Base-by-base conservation (phyloP, 805 yeast genomes). In the Lachancea sp. region DNA sequence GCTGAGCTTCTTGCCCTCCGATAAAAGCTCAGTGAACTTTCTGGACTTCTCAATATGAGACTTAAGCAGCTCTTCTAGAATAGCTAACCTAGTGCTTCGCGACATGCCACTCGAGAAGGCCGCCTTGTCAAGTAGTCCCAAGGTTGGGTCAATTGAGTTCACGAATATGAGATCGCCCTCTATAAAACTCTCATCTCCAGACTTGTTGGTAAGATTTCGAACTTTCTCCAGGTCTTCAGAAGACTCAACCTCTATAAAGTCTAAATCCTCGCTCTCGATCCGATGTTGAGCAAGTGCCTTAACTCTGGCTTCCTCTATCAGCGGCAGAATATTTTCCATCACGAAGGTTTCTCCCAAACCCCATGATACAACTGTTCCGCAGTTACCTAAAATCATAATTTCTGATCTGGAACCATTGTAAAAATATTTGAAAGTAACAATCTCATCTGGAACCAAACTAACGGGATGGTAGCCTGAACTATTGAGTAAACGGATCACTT, bases 71-170 rank as follows among this genome's bases (percentile, higher is more conserved):
- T 72, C 69, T 58, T 89, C 97, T 28, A 89, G 60, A 1, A 87
- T 78, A 0, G 95, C 88, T 32, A 89, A 67, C 55, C 92, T 75
- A 0, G 97, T 88, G 2, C 95, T 84, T 50, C 96, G 65, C 0
- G 96, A 81, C 23, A 89, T 65, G 0, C 96, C 96, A 40, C 85
- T 80, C 2, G 95, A 81, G 60, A 88, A 88, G 0, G 96, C 96
- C 8, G 88, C 83, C 64, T 82, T 86, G 54, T 87, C 95, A 28
- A 84, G 63, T 25, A 81, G 52, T 28, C 74, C 69, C 45, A 74
- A 69, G n/a, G 69, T 63, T 4, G 52, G 50, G 7, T 68, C 65
- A 1, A 58, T 51, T 1, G 79, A 80, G 45, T 72, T 74, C n/a
- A 88, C 69, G 16, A 82, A 70, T 34, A 88, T 75, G 2, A 82